These are phyloP conservation scores for Aspergillus sp. DNA, from an alignment of 2,329 filamentous ascomycete genomes.

Conservation along the genomic window DNA sequence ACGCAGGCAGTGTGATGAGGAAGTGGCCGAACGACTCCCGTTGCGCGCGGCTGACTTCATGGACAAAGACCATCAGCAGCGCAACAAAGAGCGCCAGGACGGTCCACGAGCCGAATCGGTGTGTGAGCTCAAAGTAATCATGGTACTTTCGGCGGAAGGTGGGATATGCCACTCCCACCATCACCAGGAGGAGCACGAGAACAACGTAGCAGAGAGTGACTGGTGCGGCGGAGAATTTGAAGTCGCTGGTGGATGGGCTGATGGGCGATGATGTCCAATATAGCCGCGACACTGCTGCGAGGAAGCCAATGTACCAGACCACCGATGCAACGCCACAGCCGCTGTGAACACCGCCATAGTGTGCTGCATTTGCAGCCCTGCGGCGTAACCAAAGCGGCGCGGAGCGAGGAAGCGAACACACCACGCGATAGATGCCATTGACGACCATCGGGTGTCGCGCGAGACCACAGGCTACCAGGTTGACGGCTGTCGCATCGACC, in stretches of 20 bases:
- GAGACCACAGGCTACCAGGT: slow-evolving; percentile 44
- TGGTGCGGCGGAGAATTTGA: slow-evolving; percentile 31
- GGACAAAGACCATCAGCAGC: slow-evolving; percentile 54
- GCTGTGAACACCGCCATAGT: slow-evolving; percentile 51
- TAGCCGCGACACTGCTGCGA: slow-evolving; percentile 29
- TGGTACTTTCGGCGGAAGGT: slow-evolving; percentile 58
- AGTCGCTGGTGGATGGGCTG: slow-evolving; percentile 8
- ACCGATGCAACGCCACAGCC: slow-evolving; percentile 46
- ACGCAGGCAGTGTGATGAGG: slow-evolving; percentile 46
- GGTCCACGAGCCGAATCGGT: slow-evolving; percentile 71
- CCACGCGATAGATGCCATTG: slow-evolving; percentile 45
- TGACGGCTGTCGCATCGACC: slow-evolving; percentile 41
- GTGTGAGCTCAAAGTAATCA: slow-evolving; percentile 65
- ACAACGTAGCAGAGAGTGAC: slow-evolving; percentile 55
- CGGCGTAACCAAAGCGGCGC: slow-evolving; percentile 44
- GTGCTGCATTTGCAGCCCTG: slow-evolving; percentile 47
- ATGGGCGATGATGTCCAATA: slow-evolving; percentile 16
- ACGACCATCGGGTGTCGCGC: slow-evolving; percentile 51
- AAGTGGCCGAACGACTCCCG: slow-evolving; percentile 31
- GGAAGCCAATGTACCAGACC: slow-evolving; percentile 42
- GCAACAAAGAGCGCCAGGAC: slow-evolving; percentile 62
- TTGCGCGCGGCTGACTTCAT: slow-evolving; percentile 33
- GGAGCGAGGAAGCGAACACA: slow-evolving; percentile 41
- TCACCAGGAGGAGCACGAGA: slow-evolving; percentile 52
- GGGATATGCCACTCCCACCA: slow-evolving; percentile 62